These are phyloP conservation scores for Rhododendron henanense DNA, from an alignment of 148 eudicot species.

Conservation along the genomic window DNA sequence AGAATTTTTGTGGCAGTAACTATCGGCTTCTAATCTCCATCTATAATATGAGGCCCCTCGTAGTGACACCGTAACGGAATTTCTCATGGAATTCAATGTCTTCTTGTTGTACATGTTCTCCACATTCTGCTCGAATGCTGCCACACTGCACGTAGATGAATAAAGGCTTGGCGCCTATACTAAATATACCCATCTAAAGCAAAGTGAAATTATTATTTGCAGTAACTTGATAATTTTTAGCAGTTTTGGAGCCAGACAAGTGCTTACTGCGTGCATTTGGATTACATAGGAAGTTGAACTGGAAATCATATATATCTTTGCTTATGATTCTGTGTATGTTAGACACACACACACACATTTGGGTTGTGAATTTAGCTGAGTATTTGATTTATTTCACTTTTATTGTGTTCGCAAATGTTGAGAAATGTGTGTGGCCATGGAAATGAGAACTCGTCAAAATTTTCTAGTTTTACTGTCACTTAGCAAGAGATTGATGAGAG, in stretches of 20 bases:
- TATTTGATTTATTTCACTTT: background rate
- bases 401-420: background rate
- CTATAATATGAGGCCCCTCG: background rate
- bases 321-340: background rate
- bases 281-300: background rate
- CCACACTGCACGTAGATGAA: background rate
- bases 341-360: background rate
- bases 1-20: background rate
- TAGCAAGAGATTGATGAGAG: background rate
- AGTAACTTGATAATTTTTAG: background rate
- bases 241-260: background rate
- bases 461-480: background rate
- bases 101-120: background rate
- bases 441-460: background rate
- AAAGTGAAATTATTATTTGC: background rate
- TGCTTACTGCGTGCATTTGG: background rate
- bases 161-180: background rate
- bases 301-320: background rate
- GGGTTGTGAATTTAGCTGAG: background rate
- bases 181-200: background rate
- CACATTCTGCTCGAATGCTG: background rate
- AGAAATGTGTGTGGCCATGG: background rate
- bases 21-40: background rate
- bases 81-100: background rate
- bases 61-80: background rate